Conservation (phyloP, 2,329 filamentous ascomycete genomes). For the Xylariaceae sp. region DNA sequence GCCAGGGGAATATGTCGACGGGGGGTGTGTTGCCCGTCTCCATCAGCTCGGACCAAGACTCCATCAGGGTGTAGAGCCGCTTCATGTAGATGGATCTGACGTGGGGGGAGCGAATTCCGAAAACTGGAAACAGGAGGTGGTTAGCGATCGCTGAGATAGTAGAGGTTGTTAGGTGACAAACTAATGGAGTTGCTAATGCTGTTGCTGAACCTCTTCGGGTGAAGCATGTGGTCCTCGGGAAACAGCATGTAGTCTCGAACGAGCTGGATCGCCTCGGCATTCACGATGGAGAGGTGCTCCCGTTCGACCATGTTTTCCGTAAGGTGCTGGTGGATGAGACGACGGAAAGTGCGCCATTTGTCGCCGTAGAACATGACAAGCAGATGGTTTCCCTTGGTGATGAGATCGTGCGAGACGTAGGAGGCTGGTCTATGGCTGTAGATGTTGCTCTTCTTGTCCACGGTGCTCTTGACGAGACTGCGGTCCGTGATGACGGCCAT, state of each 20-base stretch:
- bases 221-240: slow-evolving; percentile 40
- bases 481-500: slow-evolving; percentile 26
- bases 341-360: slow-evolving; percentile 42
- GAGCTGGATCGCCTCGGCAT: slow-evolving; percentile 46
- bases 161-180: neutral
- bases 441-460: slow-evolving; percentile 41
- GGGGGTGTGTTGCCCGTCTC: slow-evolving; percentile 45
- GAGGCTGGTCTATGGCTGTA: slow-evolving; percentile 39
- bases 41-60: slow-evolving; percentile 36
- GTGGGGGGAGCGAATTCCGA: slow-evolving; percentile 30
- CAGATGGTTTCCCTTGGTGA: slow-evolving; percentile 40
- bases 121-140: slow-evolving; percentile 22
- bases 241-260: slow-evolving; percentile 37
- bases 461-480: slow-evolving; percentile 5
- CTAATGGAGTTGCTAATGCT: slow-evolving; percentile 40
- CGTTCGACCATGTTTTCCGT: slow-evolving; percentile 39
- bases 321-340: slow-evolving; percentile 39
- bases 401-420: slow-evolving; percentile 37
- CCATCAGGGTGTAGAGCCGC: slow-evolving; percentile 17
- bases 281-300: slow-evolving; percentile 35
- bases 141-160: no score
- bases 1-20: slow-evolving; percentile 41
- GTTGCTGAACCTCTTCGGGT: slow-evolving; percentile 44
- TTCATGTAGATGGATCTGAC: slow-evolving; percentile 7
- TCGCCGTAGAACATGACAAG: slow-evolving; percentile 40